phyloP scores from a whole-genome alignment of 257 asterid species.

The Anisodus acutangulus region DNA sequence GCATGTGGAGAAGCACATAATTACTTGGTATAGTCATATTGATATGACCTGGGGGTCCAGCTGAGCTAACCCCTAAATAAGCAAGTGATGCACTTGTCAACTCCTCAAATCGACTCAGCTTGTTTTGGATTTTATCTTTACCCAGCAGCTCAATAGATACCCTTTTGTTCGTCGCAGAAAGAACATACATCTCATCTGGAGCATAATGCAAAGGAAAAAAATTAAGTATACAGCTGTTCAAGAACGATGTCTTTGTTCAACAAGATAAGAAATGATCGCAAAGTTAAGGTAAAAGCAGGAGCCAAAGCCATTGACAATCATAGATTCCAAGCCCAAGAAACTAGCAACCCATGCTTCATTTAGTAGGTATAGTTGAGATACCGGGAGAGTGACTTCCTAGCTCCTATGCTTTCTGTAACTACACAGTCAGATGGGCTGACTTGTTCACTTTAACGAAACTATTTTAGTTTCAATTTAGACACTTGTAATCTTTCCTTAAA shows the following conservation, averaged over 20 bases:
- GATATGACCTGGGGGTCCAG: constrained; percentile 56
- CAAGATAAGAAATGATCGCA: background rate
- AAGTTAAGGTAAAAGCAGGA: constrained; percentile 2
- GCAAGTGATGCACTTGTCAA: constrained; percentile 77
- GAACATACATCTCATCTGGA: constrained; percentile 97
- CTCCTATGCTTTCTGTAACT: constrained; percentile 12
- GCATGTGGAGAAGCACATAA: constrained; percentile 30
- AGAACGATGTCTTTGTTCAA: background rate
- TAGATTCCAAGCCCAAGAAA: background rate
- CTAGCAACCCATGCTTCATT: background rate
- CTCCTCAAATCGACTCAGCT: constrained; percentile 79
- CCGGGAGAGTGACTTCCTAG: background rate
- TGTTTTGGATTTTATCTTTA: constrained; percentile 78
- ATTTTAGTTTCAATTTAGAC: background rate
- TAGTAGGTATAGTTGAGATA: background rate
- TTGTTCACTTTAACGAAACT: background rate
- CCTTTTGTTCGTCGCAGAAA: constrained; percentile 80
- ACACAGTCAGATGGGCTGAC: background rate
- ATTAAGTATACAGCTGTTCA: background rate
- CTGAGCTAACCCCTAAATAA: constrained; percentile 72
- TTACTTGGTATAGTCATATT: constrained; percentile 76
- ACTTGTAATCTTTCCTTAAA: background rate
- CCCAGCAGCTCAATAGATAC: constrained; percentile 88
- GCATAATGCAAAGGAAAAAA: constrained; percentile 26
- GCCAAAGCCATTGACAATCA: background rate